These are phyloP conservation scores for Candida incommunis DNA, from an alignment of 805 yeast genomes.

Conservation along the genomic window DNA sequence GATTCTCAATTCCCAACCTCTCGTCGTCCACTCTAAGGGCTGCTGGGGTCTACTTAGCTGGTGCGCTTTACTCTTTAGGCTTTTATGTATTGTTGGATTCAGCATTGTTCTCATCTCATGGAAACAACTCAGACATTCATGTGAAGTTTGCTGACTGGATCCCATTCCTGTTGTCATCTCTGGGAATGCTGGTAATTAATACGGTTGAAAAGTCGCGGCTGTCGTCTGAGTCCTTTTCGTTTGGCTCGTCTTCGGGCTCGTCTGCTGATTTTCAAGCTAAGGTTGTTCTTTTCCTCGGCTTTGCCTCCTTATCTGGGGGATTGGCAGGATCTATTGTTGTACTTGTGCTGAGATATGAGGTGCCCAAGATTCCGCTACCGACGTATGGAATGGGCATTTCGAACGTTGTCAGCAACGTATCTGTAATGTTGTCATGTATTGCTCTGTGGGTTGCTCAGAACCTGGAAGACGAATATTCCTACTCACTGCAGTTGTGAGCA, in stretches of 20 bases:
- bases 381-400: slow-evolving; percentile 90
- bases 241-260: slow-evolving; percentile 21
- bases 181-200: slow-evolving; percentile 76
- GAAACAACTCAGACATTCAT: slow-evolving; percentile 76
- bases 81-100: slow-evolving; percentile 86
- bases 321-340: slow-evolving; percentile 85
- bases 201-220: slow-evolving; percentile 55
- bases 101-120: slow-evolving; percentile 69
- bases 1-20: slow-evolving; percentile 50
- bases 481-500: slow-evolving; percentile 59
- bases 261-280: slow-evolving; percentile 86
- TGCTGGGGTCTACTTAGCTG: slow-evolving; percentile 50
- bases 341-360: slow-evolving; percentile 66
- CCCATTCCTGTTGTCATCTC: slow-evolving; percentile 74
- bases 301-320: slow-evolving; percentile 87
- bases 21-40: slow-evolving; percentile 58
- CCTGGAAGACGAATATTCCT: slow-evolving; percentile 90
- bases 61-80: slow-evolving; percentile 56
- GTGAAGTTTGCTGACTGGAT: slow-evolving; percentile 93
- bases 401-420: slow-evolving; percentile 66
- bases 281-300: slow-evolving; percentile 79
- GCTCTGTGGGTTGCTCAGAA: slow-evolving; percentile 89
- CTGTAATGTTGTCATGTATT: slow-evolving; percentile 80
- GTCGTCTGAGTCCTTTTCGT: slow-evolving; percentile 25
- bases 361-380: slow-evolving; percentile 70